Base-by-base conservation (phyloP, 2,329 filamentous ascomycete species). In the Dissoconium aciculare region DNA sequence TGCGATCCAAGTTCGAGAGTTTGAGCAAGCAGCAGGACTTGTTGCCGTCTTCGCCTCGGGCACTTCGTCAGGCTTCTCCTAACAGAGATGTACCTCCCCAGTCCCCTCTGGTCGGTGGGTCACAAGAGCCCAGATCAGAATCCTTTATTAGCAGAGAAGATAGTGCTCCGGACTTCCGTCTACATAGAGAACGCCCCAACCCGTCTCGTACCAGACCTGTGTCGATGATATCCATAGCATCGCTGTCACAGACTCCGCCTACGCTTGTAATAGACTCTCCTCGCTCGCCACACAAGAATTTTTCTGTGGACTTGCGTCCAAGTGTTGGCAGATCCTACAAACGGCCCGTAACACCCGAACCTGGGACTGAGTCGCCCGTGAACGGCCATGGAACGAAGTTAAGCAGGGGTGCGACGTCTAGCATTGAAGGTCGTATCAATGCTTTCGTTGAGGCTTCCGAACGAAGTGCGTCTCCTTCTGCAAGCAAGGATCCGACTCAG, bases 1-100 rank as follows among this genome's bases (percentile, higher is more conserved):
- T 89, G 37, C 69, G 76, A 38, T 81, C 78, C 40, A 75, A 79
- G 46, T 89, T 87, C 53, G 81, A 89, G 62, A 82, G 77, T 50
- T 73, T 87, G 61, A 42, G 46, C 13, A 51, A 51, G 25, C 42
- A 47, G 14, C 34, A 31, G 11, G 42, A 44, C 26, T 29, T 29
- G 10, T 30, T 34, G 6, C 42, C 38, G 11, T 27, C 39, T 11
- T 40, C 44, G 12, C 39, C 40, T 5, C 14, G 26, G 12, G 32
- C n/a, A n/a, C n/a, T n/a, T n/a, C 30, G 10, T 28, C 19, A 23
- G 19, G n/a, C n/a, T n/a, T n/a, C n/a, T n/a, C n/a, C n/a, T n/a
- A n/a, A n/a, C n/a, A n/a, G n/a, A n/a, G n/a, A n/a, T n/a, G n/a
- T n/a, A n/a, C n/a, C n/a, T n/a, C n/a, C n/a, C n/a, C n/a, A n/a